Conservation (phyloP, 83 land plant species). For the Picea engelmannii region DNA sequence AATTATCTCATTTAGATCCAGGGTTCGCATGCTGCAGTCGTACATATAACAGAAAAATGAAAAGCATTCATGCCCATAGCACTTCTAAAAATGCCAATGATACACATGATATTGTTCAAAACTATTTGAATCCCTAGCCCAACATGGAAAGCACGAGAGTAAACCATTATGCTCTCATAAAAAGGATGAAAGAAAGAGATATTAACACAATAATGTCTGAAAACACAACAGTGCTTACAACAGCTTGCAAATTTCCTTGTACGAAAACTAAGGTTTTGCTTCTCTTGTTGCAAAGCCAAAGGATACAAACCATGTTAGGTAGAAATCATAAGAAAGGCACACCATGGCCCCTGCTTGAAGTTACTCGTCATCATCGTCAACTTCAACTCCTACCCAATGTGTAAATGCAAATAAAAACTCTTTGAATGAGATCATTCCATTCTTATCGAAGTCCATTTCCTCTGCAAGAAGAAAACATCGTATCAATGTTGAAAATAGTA, state of each 20-base stretch:
- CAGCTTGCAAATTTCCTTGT: neutral
- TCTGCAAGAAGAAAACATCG: slow-evolving; percentile 38
- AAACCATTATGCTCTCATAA: neutral
- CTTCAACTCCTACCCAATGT: slow-evolving; percentile 78
- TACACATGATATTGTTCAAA: neutral
- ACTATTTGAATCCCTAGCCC: neutral
- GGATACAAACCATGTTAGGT: neutral
- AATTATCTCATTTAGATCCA: neutral
- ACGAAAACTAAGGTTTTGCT: neutral
- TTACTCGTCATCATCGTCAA: slow-evolving; percentile 50
- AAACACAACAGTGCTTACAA: neutral
- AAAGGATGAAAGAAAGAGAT: slow-evolving; percentile 7
- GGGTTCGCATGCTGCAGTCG: neutral
- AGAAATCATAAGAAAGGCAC: neutral
- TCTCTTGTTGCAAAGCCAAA: neutral
- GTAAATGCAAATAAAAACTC: slow-evolving; percentile 84
- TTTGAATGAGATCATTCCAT: slow-evolving; percentile 83
- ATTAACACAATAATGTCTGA: neutral
- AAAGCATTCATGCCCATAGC: neutral
- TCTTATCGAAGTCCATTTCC: slow-evolving; percentile 90
- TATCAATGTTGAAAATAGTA: too few relatives aligned
- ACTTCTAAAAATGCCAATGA: slow-evolving; percentile 1
- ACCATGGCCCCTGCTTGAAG: neutral
- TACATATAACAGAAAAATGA: neutral
- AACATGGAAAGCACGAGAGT: neutral